phyloP scores from a whole-genome alignment of 2,329 filamentous ascomycete species.

The Sporothrix mexicana region DNA sequence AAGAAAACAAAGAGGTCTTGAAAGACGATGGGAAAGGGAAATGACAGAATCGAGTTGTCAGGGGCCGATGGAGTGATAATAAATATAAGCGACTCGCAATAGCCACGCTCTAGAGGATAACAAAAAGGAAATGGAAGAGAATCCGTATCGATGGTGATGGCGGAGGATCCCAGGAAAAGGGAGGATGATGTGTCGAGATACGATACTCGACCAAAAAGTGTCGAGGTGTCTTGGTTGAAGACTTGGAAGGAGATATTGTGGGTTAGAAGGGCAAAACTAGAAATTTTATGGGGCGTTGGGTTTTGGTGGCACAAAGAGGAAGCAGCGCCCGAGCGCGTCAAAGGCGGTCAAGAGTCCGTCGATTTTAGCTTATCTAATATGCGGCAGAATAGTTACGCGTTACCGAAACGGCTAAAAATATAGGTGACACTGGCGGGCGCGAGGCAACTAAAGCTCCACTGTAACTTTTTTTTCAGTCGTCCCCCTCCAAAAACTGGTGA shows the following conservation, averaged over 20 bases:
- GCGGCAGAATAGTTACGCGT: conserved; percentile 4
- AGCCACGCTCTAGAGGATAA: neutral
- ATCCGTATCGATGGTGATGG: neutral
- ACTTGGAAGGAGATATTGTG: neutral
- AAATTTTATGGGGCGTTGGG: neutral
- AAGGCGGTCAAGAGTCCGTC: conserved; percentile 22
- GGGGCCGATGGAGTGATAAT: too few species aligned
- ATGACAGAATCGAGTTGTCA: neutral
- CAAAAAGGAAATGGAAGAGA: neutral
- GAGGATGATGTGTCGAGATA: too few species aligned
- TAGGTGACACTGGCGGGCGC: neutral
- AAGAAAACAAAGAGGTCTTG: neutral
- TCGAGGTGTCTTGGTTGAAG: conserved; percentile 3
- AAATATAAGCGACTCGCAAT: too few species aligned
- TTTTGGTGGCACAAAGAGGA: neutral
- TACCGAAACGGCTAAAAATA: neutral
- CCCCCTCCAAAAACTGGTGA: conserved; percentile 28
- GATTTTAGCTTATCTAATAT: neutral
- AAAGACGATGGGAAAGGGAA: neutral
- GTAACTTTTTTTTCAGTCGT: conserved; percentile 32
- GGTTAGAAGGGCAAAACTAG: neutral
- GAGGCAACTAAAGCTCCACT: conserved; percentile 30
- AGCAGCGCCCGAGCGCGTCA: neutral
- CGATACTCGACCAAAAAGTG: neutral
- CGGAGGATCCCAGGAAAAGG: neutral